phyloP scores from a whole-genome alignment of 352 stramenopile species.

The Phytophthora nicotianae region DNA sequence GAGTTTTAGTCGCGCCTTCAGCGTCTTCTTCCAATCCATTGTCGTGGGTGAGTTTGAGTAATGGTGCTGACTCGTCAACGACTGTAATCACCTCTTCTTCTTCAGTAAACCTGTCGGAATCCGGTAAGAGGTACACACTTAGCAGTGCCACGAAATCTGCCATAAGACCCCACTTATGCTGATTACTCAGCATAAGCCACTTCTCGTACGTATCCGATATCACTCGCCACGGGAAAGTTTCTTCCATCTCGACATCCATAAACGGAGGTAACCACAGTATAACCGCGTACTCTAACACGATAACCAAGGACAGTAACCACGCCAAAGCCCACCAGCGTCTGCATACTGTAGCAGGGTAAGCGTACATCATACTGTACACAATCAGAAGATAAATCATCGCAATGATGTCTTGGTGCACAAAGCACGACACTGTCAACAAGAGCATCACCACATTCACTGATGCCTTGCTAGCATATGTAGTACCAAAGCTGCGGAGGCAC shows the following conservation, averaged over 20 bases:
- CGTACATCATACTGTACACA: constrained; percentile 86
- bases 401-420: constrained; percentile 78
- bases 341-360: constrained; percentile 55
- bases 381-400: constrained; percentile 81
- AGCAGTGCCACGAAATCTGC: constrained; percentile 76
- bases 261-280: constrained; percentile 77
- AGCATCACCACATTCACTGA: constrained; percentile 84
- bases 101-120: constrained; percentile 49
- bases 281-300: constrained; percentile 74
- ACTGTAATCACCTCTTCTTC: constrained; percentile 41
- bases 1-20: constrained; percentile 1
- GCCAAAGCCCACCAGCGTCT: constrained; percentile 61
- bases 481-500: constrained; percentile 65
- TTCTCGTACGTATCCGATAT: constrained; percentile 63
- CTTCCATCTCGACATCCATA: constrained; percentile 59
- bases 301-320: constrained; percentile 60
- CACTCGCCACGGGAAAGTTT: constrained; percentile 60
- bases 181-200: constrained; percentile 68
- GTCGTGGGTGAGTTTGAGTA: constrained; percentile 14
- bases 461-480: constrained; percentile 74
- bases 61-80: constrained; percentile 30
- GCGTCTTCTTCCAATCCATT: constrained; percentile 10
- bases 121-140: constrained; percentile 70
- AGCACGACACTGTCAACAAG: constrained; percentile 76
- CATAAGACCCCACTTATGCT: constrained; percentile 83